Evolutionary conservation across 768 basidiomycete species (phyloP).

Genomic region (Leccinum rimulosum): DNA sequence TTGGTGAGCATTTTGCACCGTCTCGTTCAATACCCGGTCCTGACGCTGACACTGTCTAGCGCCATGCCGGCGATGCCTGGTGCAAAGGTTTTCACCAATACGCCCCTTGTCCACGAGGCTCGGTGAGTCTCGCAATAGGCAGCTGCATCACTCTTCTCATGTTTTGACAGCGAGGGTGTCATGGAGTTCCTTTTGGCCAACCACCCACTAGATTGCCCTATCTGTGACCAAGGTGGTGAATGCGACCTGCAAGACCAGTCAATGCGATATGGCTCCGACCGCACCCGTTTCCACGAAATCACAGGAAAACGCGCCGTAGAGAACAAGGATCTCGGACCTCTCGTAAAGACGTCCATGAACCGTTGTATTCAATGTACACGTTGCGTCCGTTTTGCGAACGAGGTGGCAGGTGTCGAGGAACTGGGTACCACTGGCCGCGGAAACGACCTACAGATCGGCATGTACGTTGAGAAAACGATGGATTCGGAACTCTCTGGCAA

Average conservation of each 20-base stretch:
- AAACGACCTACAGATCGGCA: conserved; percentile 98
- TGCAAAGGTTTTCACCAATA: conserved; percentile 89
- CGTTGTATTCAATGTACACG: conserved; percentile 99
- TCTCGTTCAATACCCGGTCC: background rate
- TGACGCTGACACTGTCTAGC: conserved; percentile 36
- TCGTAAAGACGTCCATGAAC: conserved; percentile 99
- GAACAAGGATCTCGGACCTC: conserved; percentile 96
- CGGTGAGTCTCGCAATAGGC: conserved; percentile 43
- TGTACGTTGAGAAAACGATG: conserved; percentile 97
- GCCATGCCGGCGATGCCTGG: conserved; percentile 99
- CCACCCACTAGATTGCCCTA: conserved; percentile 97
- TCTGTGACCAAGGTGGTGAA: conserved; percentile 99
- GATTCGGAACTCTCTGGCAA: conserved; percentile 97
- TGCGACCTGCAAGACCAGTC: conserved; percentile 99
- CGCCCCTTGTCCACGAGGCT: conserved; percentile 86
- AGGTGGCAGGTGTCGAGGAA: conserved; percentile 98
- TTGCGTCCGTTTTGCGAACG: conserved; percentile 98
- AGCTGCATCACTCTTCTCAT: conserved; percentile 7
- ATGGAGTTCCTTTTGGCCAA: conserved; percentile 99
- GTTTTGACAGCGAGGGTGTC: conserved; percentile 75
- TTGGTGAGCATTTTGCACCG: conserved; percentile 50
- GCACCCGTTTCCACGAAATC: conserved; percentile 97
- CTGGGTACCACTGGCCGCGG: conserved; percentile 96
- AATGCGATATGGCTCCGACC: conserved; percentile 98
- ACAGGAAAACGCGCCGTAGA: conserved; percentile 97